A percentile compares a stretch with the other conserved stretches of the same genome.
Conservation (phyloP, 2,329 filamentous ascomycete species). For the Colletotrichum sp. region DNA sequence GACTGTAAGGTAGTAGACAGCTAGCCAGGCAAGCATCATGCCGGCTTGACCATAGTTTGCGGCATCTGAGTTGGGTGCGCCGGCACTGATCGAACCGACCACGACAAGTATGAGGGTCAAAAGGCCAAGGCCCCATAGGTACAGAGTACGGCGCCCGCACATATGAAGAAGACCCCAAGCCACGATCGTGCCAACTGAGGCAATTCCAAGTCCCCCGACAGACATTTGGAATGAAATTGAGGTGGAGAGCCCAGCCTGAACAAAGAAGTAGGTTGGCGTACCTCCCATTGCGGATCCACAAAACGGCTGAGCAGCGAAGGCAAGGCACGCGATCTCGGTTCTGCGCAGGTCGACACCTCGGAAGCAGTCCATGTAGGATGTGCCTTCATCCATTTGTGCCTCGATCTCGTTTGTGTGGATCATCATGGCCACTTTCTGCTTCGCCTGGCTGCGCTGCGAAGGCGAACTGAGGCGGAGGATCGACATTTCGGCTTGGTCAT, state of each 20-base stretch:
- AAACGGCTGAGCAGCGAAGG: constrained; percentile 36
- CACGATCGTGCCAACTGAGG: constrained; percentile 40
- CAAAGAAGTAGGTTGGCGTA: constrained; percentile 37
- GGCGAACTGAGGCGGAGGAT: background rate
- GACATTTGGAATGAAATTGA: constrained; percentile 29
- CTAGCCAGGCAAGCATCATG: constrained; percentile 48
- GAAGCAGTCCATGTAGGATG: constrained; percentile 49
- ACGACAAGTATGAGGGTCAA: constrained; percentile 42
- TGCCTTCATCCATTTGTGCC: constrained; percentile 34
- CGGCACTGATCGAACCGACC: constrained; percentile 47
- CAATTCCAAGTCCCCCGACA: constrained; percentile 35
- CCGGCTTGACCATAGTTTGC: constrained; percentile 43
- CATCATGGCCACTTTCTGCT: constrained; percentile 23
- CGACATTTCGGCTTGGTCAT: background rate
- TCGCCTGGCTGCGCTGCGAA: background rate
- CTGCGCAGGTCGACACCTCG: constrained; percentile 43
- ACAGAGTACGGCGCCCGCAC: constrained; percentile 47
- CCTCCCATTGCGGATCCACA: constrained; percentile 31
- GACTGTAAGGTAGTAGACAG: constrained; percentile 45
- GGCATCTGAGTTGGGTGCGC: constrained; percentile 34
- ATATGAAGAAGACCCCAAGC: constrained; percentile 47
- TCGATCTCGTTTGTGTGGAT: constrained; percentile 24
- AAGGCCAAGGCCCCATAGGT: constrained; percentile 39
- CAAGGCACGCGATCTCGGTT: constrained; percentile 39
- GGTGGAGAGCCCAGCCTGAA: constrained; percentile 33